A percentile compares a stretch with the other conserved stretches of the same genome.
Evolutionary conservation across 495 filamentous ascomycete species (phyloP).

Genomic region (Daldinia loculata): DNA sequence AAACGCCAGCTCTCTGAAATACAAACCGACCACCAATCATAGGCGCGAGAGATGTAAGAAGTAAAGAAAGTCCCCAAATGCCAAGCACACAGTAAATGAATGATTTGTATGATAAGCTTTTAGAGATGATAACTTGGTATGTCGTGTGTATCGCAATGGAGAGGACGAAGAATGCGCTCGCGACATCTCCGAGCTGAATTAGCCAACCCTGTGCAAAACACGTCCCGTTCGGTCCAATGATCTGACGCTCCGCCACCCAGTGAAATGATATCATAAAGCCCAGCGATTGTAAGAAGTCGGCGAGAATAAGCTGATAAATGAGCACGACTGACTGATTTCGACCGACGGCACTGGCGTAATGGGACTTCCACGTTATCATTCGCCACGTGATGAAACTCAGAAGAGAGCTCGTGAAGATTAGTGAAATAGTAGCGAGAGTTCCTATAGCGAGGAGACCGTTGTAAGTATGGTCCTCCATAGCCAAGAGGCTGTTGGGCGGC

Average conservation of each 20-base stretch:
- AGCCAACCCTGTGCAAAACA: constrained; percentile 71
- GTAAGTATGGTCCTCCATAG: constrained; percentile 12
- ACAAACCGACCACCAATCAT: constrained; percentile 55
- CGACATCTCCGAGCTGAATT: constrained; percentile 69
- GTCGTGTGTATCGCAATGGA: constrained; percentile 69
- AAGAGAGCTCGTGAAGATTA: constrained; percentile 54
- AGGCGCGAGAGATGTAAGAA: constrained; percentile 61
- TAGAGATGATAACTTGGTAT: constrained; percentile 59
- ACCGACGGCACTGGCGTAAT: constrained; percentile 53
- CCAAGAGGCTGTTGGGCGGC: constrained; percentile 25
- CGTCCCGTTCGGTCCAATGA: constrained; percentile 58
- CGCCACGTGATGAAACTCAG: constrained; percentile 62
- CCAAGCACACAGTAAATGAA: constrained; percentile 57
- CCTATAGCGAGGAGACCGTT: constrained; percentile 55
- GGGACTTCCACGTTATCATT: constrained; percentile 61
- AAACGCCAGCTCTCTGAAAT: constrained; percentile 63
- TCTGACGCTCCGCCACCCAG: constrained; percentile 61
- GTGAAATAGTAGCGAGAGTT: constrained; percentile 57
- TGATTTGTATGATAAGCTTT: constrained; percentile 53
- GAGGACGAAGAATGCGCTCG: constrained; percentile 68
- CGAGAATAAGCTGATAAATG: constrained; percentile 70
- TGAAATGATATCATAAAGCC: constrained; percentile 66
- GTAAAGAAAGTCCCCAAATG: constrained; percentile 59
- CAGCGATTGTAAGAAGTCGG: constrained; percentile 68
- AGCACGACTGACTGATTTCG: constrained; percentile 73